A percentile compares a stretch with the other conserved stretches of the same genome.
Conservation (phyloP, 2,329 filamentous ascomycete species). For the Calonectria crousiana region DNA sequence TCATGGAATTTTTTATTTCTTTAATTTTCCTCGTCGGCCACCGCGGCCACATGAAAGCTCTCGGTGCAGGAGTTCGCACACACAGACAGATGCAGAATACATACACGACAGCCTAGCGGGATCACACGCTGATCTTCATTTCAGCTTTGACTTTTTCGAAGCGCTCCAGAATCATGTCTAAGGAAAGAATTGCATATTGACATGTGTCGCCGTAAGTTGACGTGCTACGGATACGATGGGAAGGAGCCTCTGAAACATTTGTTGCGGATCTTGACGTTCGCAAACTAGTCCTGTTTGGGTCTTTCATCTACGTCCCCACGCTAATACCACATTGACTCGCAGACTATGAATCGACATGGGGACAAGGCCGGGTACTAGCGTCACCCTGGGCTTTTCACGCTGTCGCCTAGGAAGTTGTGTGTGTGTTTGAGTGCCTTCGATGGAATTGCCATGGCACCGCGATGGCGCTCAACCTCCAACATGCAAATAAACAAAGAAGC, state of each 20-base stretch:
- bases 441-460: background rate
- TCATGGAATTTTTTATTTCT: background rate
- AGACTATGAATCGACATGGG: background rate
- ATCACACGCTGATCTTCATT: constrained; percentile 3
- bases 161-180: background rate
- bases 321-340: background rate
- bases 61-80: background rate
- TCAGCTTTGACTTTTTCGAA: background rate
- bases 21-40: too few species aligned
- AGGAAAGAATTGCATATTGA: background rate
- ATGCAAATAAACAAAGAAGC: background rate
- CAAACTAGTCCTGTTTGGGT: background rate
- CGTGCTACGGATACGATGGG: background rate
- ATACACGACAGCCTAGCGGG: background rate
- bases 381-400: background rate
- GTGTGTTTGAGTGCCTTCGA: background rate
- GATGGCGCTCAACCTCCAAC: background rate
- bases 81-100: background rate
- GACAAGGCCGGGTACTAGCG: background rate
- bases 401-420: background rate
- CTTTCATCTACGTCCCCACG: background rate
- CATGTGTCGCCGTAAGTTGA: background rate
- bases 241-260: background rate
- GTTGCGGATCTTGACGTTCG: background rate
- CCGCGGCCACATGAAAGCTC: background rate